Evolutionary conservation across 1,284 basidiomycete species (phyloP).

Genomic region (Cutaneotrichosporon sp.): DNA sequence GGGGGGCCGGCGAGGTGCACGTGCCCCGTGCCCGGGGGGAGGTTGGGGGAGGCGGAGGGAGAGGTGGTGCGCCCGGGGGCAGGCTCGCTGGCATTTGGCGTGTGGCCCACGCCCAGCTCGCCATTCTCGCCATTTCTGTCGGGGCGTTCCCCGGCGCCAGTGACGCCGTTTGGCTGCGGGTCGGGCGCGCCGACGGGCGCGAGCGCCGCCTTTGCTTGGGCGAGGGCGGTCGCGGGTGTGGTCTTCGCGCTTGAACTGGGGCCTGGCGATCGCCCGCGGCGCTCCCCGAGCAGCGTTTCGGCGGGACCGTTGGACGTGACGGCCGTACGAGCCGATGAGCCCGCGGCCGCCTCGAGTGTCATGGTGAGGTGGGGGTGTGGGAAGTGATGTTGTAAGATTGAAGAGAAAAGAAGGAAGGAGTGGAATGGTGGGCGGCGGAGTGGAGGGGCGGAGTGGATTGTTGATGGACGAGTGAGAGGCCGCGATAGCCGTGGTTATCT

Average conservation of each 20-base stretch:
- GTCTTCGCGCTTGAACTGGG: not conserved
- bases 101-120: too few relatives aligned
- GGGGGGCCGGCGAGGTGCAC: slow-evolving; percentile 31
- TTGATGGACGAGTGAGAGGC: too few relatives aligned
- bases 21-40: slow-evolving; percentile 37
- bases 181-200: not conserved
- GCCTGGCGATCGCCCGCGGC: not conserved
- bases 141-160: too few relatives aligned
- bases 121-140: too few relatives aligned
- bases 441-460: not conserved
- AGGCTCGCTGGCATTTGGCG: not conserved
- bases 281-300: not conserved
- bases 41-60: not conserved
- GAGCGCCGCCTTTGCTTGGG: not conserved
- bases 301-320: not conserved
- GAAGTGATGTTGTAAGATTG: not conserved
- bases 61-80: not conserved
- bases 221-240: not conserved
- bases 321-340: not conserved
- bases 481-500: not conserved
- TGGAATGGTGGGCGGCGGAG: too few relatives aligned
- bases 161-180: too few relatives aligned
- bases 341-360: not conserved
- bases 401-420: not conserved
- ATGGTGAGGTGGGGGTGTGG: not conserved